Evolutionary conservation across 2,329 filamentous ascomycete species (phyloP).

Genomic region (Calycina marina): DNA sequence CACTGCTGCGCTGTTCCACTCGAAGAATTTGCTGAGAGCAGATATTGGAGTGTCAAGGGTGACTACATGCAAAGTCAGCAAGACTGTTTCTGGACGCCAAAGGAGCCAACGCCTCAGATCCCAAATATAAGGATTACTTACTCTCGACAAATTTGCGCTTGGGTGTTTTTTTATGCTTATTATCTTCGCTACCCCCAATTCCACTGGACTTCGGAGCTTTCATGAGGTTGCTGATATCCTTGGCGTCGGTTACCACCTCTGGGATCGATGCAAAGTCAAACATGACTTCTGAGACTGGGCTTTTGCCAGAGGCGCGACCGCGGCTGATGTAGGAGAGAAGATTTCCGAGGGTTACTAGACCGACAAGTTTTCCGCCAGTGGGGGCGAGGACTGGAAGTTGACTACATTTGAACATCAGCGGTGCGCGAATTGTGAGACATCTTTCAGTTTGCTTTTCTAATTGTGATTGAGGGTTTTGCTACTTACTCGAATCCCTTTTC

Average conservation of each 20-base stretch:
- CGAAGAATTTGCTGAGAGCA: conserved; percentile 81
- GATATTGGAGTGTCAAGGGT: conserved; percentile 76
- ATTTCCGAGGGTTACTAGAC: conserved; percentile 89
- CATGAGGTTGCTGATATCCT: conserved; percentile 36
- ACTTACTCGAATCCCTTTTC: conserved; percentile 76
- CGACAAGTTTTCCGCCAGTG: conserved; percentile 60
- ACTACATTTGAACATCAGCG: no score
- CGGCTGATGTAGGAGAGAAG: conserved; percentile 79
- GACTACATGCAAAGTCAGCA: conserved; percentile 27
- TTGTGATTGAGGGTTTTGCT: background rate
- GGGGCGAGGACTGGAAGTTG: conserved; percentile 80
- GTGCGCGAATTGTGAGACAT: no score
- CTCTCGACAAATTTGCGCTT: conserved; percentile 74
- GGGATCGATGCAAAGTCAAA: conserved; percentile 83
- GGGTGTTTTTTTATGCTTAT: conserved; percentile 26
- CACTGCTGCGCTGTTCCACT: conserved; percentile 94
- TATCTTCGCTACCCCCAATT: conserved; percentile 14
- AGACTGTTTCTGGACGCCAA: background rate
- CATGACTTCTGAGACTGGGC: conserved; percentile 78
- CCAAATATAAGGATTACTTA: background rate
- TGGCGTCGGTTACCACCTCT: conserved; percentile 82
- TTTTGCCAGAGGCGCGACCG: conserved; percentile 61
- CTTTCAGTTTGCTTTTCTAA: background rate
- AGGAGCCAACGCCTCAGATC: background rate
- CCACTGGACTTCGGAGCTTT: conserved; percentile 20